Conservation (phyloP, 2,329 filamentous ascomycete genomes). For the Pseudopithomyces maydicus region DNA sequence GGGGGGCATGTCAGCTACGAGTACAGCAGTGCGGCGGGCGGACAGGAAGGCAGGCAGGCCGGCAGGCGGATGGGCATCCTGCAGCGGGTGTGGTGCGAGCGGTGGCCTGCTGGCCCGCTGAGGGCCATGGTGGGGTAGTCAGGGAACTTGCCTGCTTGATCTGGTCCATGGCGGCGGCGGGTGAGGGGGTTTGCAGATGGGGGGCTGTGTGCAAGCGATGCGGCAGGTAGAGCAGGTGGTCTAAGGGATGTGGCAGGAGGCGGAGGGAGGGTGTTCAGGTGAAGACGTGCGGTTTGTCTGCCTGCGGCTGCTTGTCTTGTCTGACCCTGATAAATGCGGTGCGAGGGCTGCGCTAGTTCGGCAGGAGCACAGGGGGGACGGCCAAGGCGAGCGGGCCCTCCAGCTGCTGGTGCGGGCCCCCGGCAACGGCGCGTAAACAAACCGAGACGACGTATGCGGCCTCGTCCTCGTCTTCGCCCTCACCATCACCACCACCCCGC, state of each 20-base stretch:
- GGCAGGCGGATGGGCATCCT: not conserved
- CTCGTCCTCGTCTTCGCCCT: slow-evolving; percentile 9
- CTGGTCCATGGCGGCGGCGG: slow-evolving; percentile 69
- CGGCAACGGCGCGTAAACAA: slow-evolving; percentile 41
- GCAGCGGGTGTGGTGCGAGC: slow-evolving; percentile 3
- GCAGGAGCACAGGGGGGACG: slow-evolving; percentile 14
- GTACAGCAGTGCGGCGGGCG: not conserved
- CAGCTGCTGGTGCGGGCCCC: slow-evolving; percentile 17
- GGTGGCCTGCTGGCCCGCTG: slow-evolving; percentile 16
- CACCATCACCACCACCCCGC: slow-evolving; percentile 20
- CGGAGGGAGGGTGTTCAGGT: not conserved
- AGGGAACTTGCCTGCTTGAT: slow-evolving; percentile 79
- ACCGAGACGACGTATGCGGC: not conserved
- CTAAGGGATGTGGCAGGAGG: not conserved
- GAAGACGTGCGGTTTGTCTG: slow-evolving; percentile 21
- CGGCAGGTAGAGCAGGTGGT: not conserved
- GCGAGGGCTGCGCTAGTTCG: slow-evolving; percentile 4
- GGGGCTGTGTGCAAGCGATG: slow-evolving; percentile 4
- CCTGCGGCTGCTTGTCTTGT: slow-evolving; percentile 27
- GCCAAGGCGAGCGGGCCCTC: not conserved
- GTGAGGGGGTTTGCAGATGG: not conserved
- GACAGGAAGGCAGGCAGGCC: too few relatives aligned
- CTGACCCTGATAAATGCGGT: slow-evolving; percentile 30
- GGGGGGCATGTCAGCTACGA: slow-evolving; percentile 27
- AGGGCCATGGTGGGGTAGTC: slow-evolving; percentile 42